Percentiles rank a stretch among this genome's conserved stretches.
phyloP scores from a whole-genome alignment of 2,329 filamentous ascomycete genomes.

The Fonsecaea nubica region DNA sequence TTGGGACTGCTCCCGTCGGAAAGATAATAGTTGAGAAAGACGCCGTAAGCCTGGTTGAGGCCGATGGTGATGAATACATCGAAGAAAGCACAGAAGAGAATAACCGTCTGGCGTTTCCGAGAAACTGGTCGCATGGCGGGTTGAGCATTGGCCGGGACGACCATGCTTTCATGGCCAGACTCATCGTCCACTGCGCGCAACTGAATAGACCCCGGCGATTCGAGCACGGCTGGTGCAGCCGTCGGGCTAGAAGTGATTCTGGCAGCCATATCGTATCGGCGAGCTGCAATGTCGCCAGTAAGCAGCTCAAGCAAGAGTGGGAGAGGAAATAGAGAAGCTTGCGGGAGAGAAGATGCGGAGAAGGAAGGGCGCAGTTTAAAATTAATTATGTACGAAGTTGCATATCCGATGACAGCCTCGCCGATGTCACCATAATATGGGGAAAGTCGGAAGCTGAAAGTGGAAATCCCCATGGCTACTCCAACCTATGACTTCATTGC shows the following conservation, averaged over 20 bases:
- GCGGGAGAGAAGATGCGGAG: background rate
- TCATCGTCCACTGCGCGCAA: conserved; percentile 27
- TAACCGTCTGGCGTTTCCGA: conserved; percentile 51
- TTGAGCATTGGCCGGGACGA: conserved; percentile 31
- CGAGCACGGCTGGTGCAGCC: background rate
- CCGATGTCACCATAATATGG: background rate
- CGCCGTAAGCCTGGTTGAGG: conserved; percentile 58
- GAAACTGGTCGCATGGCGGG: conserved; percentile 47
- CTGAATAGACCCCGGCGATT: conserved; percentile 18
- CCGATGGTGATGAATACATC: conserved; percentile 58
- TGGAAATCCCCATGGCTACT: background rate
- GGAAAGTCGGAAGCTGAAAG: background rate
- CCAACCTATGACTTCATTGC: background rate
- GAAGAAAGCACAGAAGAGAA: conserved; percentile 54
- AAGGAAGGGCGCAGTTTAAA: background rate
- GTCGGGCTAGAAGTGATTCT: background rate
- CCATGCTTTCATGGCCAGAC: conserved; percentile 21
- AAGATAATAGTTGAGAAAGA: conserved; percentile 59
- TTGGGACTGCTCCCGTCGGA: conserved; percentile 42
- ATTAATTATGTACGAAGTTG: background rate
- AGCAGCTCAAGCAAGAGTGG: background rate
- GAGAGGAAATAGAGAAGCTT: background rate
- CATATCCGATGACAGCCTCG: background rate
- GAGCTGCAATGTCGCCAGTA: background rate
- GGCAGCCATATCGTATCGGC: background rate